Evolutionary conservation across 371 early-diverging fungal genomes (phyloP), one percentile per base, ranked within the genome.

Genomic region (Lichtheimia ramosa): DNA sequence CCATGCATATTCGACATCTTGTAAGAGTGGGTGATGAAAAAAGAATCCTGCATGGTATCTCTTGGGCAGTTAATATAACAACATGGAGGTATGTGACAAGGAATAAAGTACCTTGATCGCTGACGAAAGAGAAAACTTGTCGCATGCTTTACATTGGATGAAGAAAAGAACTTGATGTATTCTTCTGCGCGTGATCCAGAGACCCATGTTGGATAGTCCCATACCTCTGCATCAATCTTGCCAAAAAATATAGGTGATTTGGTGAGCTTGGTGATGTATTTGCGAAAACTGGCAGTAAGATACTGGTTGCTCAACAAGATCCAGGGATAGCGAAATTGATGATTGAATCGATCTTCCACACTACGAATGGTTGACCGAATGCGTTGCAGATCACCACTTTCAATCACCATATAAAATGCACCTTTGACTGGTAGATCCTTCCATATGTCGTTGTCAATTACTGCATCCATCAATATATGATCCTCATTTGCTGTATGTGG

Each of bases 1-100:
- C 99, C 99, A 99, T 63, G 94, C 94, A 66, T 87, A 97, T 20
- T 96, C 91, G 42, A 88, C 95, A 49, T 89, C 72, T 41, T 75
- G 58, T 49, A 96, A 64, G 3, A 92, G 71, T 27, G 89, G 87
- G 65, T 97, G 96, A 62, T 83, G 77, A 66, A 83, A 94, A 66
- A 96, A 93, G 61, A 91, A 84, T 0, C 98, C 96, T 2, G 96
- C 89, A 42, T 93, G 89, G 62, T 89, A 96, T 43, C 91, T 80
- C 60, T 40, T 10, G 20, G 16, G 20, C 6, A 15, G n/a, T 34
- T 12, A 15, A 54, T 54, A 40, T 16, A 15, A 4, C 5, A 8
- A n/a, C 5, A 40, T 40, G 10, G 20, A 24, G 0, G 27, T 21
- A 34, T 55, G 48, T 14, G 43, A 43, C 2, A 40, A 39, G 23